Evolutionary conservation across 345 rosid species (phyloP), one percentile per base, ranked within the genome.

Genomic region (Salix caprea): DNA sequence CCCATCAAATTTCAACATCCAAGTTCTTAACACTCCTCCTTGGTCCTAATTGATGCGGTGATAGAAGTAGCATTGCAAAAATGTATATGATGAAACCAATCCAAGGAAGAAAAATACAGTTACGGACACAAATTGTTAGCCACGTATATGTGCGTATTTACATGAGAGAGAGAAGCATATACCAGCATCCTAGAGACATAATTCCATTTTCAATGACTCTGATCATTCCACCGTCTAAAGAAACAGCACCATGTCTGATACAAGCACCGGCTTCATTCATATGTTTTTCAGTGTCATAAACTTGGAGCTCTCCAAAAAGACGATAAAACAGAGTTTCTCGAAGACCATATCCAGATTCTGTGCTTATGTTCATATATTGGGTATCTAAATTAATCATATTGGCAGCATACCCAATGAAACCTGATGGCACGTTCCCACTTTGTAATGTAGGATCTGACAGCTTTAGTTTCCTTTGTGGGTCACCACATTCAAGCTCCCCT

Each of bases 361-460:
- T 84, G 70, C 60, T 79, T 12, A 75, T 76, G 8, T 1, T 7
- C 10, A 82, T 23, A 70, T 86, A 75, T 44, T 50, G 75, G 3
- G n/a, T 7, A 37, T 70, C 87, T 67, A 90, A 4, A 28, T 84
- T 30, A 46, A 93, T 69, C 91, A 91, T 83, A 72, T 91, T 93
- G 28, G 89, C 96, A 0, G 91, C 97, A 75, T 89, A 88, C 24
- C 91, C 96, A 60, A 80, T 2, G 77, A 91, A 93, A 46, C 94
- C 96, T 0, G 75, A 77, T 34, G 90, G 81, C 7, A 37, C 58
- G 21, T 73, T 58, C 71, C 96, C 92, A 46, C 65, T 26, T 6
- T 84, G 83, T 23, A 83, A 62, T 4, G 5, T 48, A 16, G 96
- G 97, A 7, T 58, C 44, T 23, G 86, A 87, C 77, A 93, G 70